Conservation (phyloP, 768 basidiomycete species). For the Chalciporus piperatus region DNA sequence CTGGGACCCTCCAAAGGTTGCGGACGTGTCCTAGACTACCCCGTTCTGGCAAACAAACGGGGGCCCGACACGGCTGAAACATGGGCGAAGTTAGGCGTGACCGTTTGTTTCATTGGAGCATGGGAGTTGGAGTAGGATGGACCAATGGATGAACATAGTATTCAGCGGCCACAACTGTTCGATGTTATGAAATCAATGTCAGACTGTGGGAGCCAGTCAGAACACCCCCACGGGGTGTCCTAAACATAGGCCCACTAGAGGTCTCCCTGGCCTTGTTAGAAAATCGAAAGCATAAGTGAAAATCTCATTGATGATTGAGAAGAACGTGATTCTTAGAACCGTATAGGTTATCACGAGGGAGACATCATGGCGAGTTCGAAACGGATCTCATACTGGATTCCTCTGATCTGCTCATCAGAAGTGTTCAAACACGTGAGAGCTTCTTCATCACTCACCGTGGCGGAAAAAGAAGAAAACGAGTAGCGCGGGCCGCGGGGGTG, state of each 20-base stretch:
- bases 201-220: not conserved
- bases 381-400: not conserved
- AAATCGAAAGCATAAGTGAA: not conserved
- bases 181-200: not conserved
- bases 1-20: not conserved
- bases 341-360: not conserved
- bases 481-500: not conserved
- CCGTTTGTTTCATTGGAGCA: conserved; percentile 1
- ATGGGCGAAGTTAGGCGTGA: not conserved
- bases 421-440: not conserved
- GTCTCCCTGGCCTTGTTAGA: too few species aligned
- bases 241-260: conserved; percentile 9
- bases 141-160: conserved; percentile 1
- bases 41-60: not conserved
- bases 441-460: not conserved
- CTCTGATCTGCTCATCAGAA: not conserved
- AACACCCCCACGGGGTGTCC: not conserved
- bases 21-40: not conserved
- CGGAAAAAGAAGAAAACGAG: not conserved
- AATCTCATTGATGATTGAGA: not conserved
- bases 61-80: not conserved
- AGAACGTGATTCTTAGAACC: not conserved
- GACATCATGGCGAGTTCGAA: not conserved
- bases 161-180: not conserved
- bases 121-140: not conserved